These are phyloP conservation scores for Hymenochaete sp. DNA, from an alignment of 1,284 basidiomycete genomes.

Conservation along the genomic window DNA sequence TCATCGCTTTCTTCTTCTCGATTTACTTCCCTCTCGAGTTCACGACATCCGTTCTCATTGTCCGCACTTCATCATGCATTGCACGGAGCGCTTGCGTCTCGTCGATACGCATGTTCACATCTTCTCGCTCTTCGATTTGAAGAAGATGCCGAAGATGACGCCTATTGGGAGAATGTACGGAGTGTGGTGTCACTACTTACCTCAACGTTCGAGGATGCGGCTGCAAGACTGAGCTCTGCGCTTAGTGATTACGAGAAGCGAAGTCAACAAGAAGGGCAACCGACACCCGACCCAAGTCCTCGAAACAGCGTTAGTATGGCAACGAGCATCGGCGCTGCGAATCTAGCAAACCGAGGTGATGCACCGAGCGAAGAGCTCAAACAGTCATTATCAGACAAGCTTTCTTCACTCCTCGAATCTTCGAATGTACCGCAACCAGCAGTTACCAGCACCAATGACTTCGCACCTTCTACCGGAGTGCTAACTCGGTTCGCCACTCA, in stretches of 20 bases:
- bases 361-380: neutral
- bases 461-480: slow-evolving; percentile 63
- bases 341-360: too few species aligned
- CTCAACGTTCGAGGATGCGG: slow-evolving; percentile 54
- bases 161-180: slow-evolving; percentile 74
- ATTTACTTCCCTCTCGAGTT: slow-evolving; percentile 51
- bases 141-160: slow-evolving; percentile 47
- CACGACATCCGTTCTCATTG: slow-evolving; percentile 56
- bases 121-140: slow-evolving; percentile 65
- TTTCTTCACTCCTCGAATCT: slow-evolving; percentile 17
- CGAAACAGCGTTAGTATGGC: neutral
- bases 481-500: slow-evolving; percentile 60
- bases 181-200: slow-evolving; percentile 61
- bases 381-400: neutral
- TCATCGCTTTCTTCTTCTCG: slow-evolving; percentile 36
- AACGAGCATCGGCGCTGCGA: too few species aligned
- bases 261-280: slow-evolving; percentile 38
- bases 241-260: slow-evolving; percentile 48
- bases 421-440: slow-evolving; percentile 14
- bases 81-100: slow-evolving; percentile 54
- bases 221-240: slow-evolving; percentile 49
- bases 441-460: slow-evolving; percentile 35
- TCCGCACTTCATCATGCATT: slow-evolving; percentile 51
- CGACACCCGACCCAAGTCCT: slow-evolving; percentile 31
- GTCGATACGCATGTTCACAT: slow-evolving; percentile 67